A percentile compares a stretch with the other conserved stretches of the same genome.
phyloP scores from a whole-genome alignment of 192 early-diverging fungal genomes.

The Phlyctochytrium bullatum region DNA sequence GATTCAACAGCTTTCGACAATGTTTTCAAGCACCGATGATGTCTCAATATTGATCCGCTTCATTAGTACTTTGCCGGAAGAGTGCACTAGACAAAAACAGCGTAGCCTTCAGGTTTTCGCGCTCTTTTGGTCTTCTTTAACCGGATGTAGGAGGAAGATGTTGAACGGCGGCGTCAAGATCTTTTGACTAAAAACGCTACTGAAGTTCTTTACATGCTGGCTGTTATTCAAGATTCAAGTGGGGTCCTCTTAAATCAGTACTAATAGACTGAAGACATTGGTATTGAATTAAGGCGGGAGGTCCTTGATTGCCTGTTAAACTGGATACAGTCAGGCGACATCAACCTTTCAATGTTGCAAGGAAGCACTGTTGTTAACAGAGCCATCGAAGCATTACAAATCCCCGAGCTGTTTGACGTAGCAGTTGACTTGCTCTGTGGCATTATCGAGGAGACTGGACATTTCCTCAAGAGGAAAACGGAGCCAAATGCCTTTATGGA shows the following conservation, averaged over 20 bases:
- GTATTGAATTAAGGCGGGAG: constrained; percentile 11
- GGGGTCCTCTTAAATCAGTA: too few relatives aligned
- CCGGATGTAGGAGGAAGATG: background rate
- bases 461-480: constrained; percentile 7
- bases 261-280: background rate
- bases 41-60: constrained; percentile 75
- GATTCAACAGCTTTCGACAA: constrained; percentile 66
- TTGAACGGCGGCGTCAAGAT: constrained; percentile 1
- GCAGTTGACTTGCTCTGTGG: constrained; percentile 82
- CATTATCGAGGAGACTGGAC: constrained; percentile 55
- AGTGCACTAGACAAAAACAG: constrained; percentile 37
- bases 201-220: constrained; percentile 55
- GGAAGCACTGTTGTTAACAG: constrained; percentile 42
- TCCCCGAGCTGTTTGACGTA: constrained; percentile 64
- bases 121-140: constrained; percentile 7
- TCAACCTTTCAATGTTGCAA: constrained; percentile 60
- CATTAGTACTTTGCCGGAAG: constrained; percentile 83
- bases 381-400: constrained; percentile 63
- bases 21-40: constrained; percentile 60
- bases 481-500: constrained; percentile 29
- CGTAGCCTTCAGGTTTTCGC: constrained; percentile 7
- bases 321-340: constrained; percentile 82
- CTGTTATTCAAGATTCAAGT: constrained; percentile 16
- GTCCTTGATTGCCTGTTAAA: constrained; percentile 66
- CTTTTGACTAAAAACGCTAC: constrained; percentile 29